Conservation (phyloP, 306 rosid species). For the Mimosa pudica region DNA sequence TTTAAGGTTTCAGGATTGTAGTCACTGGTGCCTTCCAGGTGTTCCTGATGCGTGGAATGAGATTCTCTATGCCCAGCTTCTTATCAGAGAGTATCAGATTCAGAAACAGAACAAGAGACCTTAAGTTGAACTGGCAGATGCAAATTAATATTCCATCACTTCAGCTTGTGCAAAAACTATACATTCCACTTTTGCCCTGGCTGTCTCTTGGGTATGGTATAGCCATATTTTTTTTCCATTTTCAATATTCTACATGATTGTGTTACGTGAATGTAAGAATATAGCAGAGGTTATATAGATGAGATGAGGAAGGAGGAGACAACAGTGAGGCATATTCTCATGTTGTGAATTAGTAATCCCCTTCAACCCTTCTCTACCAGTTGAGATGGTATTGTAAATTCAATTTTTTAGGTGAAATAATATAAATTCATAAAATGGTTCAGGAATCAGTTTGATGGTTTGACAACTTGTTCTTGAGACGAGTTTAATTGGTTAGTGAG, state of each 20-base stretch:
- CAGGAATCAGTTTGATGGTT: no score
- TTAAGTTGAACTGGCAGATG: constrained; percentile 49
- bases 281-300: constrained; percentile 1
- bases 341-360: constrained; percentile 36
- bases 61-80: constrained; percentile 71
- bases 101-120: constrained; percentile 50
- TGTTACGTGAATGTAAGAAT: constrained; percentile 35
- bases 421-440: not conserved
- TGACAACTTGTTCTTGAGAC: not conserved
- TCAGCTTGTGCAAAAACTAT: constrained; percentile 28
- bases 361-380: constrained; percentile 38
- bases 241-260: constrained; percentile 21
- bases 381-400: constrained; percentile 40
- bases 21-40: constrained; percentile 99
- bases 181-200: constrained; percentile 31
- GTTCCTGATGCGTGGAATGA: constrained; percentile 97
- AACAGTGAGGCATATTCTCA: not conserved
- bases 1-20: constrained; percentile 79
- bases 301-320: constrained; percentile 28
- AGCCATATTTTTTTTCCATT: not conserved
- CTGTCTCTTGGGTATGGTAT: constrained; percentile 30
- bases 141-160: not conserved
- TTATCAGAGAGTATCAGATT: constrained; percentile 47
- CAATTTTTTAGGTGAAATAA: not conserved
- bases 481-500: not conserved